phyloP scores from a whole-genome alignment of 371 early-diverging fungal species.

The Mucor velutinosus region DNA sequence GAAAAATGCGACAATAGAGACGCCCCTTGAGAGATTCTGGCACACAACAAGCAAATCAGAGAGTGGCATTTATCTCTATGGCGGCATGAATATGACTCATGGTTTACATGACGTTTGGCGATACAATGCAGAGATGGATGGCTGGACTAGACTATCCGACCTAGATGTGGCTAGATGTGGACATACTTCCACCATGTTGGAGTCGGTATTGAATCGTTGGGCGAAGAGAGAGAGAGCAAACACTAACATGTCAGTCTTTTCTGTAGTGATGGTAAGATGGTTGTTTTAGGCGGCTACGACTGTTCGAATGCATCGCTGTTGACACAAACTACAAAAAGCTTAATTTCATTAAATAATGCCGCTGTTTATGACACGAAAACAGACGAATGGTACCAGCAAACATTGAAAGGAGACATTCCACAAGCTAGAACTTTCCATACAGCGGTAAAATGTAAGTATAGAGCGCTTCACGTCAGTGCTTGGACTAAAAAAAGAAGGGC shows the following conservation, averaged over 20 bases:
- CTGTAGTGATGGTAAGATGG: constrained; percentile 30
- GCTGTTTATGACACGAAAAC: constrained; percentile 18
- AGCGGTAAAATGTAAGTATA: constrained; percentile 32
- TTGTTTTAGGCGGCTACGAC: constrained; percentile 33
- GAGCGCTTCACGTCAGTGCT: too few relatives aligned
- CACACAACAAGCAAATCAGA: constrained; percentile 22
- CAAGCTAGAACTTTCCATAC: constrained; percentile 33
- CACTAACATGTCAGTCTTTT: background rate
- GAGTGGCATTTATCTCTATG: constrained; percentile 20
- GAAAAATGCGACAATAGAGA: background rate
- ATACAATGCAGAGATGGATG: background rate
- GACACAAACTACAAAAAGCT: background rate
- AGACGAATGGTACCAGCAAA: constrained; percentile 24
- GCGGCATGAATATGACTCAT: constrained; percentile 35
- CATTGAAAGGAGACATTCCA: constrained; percentile 25
- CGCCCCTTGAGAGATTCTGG: constrained; percentile 35
- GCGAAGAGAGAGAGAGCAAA: background rate
- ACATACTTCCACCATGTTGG: constrained; percentile 35
- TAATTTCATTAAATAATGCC: constrained; percentile 23
- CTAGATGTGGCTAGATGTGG: constrained; percentile 23
- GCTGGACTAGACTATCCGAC: background rate
- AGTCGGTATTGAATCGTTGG: constrained; percentile 7
- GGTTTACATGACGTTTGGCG: constrained; percentile 23
- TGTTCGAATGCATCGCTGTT: constrained; percentile 12
- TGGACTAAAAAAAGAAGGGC: background rate